phyloP scores from a whole-genome alignment of 495 filamentous ascomycete species.

The Daldinia concentrica region DNA sequence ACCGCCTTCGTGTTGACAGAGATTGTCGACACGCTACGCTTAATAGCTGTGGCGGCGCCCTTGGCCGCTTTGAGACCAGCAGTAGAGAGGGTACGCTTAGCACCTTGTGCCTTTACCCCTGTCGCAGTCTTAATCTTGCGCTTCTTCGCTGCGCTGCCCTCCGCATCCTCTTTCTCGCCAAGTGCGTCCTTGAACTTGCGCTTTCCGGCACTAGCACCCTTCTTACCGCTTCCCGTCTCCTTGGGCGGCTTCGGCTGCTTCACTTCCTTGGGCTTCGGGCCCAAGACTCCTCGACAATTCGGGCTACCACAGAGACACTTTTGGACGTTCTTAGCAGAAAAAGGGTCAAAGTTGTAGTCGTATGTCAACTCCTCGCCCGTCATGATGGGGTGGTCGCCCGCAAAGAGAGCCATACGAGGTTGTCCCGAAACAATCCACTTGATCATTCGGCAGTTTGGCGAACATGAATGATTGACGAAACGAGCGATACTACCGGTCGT shows the following conservation, averaged over 20 bases:
- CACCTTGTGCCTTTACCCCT: constrained; percentile 47
- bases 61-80: constrained; percentile 45
- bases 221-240: constrained; percentile 45
- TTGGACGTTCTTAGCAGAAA: constrained; percentile 82
- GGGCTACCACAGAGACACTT: constrained; percentile 81
- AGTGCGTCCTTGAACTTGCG: constrained; percentile 54
- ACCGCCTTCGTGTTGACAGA: constrained; percentile 49
- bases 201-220: constrained; percentile 48
- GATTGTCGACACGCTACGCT: constrained; percentile 51
- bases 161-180: constrained; percentile 45
- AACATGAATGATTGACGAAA: constrained; percentile 97
- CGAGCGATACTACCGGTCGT: constrained; percentile 94
- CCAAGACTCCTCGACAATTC: constrained; percentile 81
- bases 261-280: constrained; percentile 72
- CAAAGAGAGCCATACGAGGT: constrained; percentile 97
- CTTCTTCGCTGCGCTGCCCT: constrained; percentile 49
- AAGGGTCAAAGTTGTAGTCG: constrained; percentile 98
- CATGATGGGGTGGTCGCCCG: constrained; percentile 85
- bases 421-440: constrained; percentile 97
- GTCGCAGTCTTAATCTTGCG: constrained; percentile 52
- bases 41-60: constrained; percentile 46
- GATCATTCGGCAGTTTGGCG: constrained; percentile 96
- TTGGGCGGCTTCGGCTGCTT: constrained; percentile 55
- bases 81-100: constrained; percentile 39
- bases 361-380: constrained; percentile 98